phyloP scores from a whole-genome alignment of 1,139 yeast genomes.

The Lodderomyces oxycetoniae region DNA sequence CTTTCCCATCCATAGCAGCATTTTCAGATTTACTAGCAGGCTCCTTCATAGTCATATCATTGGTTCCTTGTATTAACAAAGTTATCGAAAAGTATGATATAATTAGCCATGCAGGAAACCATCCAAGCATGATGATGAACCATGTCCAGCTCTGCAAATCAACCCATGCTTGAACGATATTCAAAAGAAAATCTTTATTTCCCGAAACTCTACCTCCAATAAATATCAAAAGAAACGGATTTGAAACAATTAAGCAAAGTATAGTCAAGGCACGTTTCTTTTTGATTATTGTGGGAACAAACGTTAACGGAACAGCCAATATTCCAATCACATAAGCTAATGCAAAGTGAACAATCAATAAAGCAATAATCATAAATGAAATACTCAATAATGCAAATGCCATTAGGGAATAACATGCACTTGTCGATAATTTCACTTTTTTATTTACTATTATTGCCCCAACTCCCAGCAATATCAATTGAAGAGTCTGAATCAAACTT shows the following conservation, averaged over 20 bases:
- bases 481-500: constrained; percentile 8
- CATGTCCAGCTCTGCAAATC: constrained; percentile 85
- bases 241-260: constrained; percentile 41
- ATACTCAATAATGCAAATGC: constrained; percentile 24
- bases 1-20: not conserved
- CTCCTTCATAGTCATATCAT: no score
- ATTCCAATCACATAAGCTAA: constrained; percentile 70
- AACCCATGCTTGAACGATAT: constrained; percentile 60
- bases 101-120: constrained; percentile 80
- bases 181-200: constrained; percentile 36
- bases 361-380: constrained; percentile 64
- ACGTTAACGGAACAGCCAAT: constrained; percentile 65
- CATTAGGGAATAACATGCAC: constrained; percentile 3
- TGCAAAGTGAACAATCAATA: constrained; percentile 80
- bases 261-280: constrained; percentile 20
- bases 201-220: constrained; percentile 31
- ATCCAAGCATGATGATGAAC: constrained; percentile 66
- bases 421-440: not conserved
- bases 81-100: constrained; percentile 29
- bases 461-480: not conserved
- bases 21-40: no score
- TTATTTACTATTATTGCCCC: not conserved
- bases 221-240: constrained; percentile 43
- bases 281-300: constrained; percentile 45
- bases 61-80: not conserved